Percentiles rank a stretch among this genome's conserved stretches.
phyloP scores from a whole-genome alignment of 2,329 filamentous ascomycete species.

The Microcyclospora pomicola region DNA sequence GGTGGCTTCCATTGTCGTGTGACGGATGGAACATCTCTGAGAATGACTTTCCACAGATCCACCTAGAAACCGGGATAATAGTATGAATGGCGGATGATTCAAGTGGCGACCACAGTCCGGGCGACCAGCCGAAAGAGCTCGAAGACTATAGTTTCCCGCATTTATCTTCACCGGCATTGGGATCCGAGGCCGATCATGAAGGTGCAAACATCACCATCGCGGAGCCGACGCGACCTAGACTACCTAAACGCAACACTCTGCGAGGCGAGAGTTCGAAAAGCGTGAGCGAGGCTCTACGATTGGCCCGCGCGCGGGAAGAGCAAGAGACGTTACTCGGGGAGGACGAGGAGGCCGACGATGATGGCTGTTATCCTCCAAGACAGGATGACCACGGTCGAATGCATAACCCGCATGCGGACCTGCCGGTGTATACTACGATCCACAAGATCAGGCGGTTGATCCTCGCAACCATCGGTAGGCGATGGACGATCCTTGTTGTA shows the following conservation, averaged over 20 bases:
- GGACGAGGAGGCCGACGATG: slow-evolving; percentile 31
- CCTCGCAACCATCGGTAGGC: slow-evolving; percentile 32
- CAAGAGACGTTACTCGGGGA: slow-evolving; percentile 34
- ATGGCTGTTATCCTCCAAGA: slow-evolving; percentile 30
- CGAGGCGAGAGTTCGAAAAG: slow-evolving; percentile 21
- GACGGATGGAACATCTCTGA: no score
- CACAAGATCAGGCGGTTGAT: slow-evolving; percentile 40
- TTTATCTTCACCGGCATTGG: no score
- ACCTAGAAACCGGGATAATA: no score
- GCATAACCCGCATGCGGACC: slow-evolving; percentile 44
- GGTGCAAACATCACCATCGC: slow-evolving; percentile 14
- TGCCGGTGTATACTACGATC: slow-evolving; percentile 66
- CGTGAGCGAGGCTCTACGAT: slow-evolving; percentile 24
- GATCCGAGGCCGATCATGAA: no score
- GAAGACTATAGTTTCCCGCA: slow-evolving; percentile 1
- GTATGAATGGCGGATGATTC: slow-evolving; percentile 1
- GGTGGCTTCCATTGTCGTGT: no score
- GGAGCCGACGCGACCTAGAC: slow-evolving; percentile 14
- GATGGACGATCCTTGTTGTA: neutral
- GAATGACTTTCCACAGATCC: no score
- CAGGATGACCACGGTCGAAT: slow-evolving; percentile 27
- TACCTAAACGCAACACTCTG: slow-evolving; percentile 15
- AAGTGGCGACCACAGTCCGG: neutral
- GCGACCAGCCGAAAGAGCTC: slow-evolving; percentile 4
- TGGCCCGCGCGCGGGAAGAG: slow-evolving; percentile 33